Evolutionary conservation across 2,329 filamentous ascomycete genomes (phyloP), one percentile per base, ranked within the genome.

Genomic region (Fusarium fujikuroi): DNA sequence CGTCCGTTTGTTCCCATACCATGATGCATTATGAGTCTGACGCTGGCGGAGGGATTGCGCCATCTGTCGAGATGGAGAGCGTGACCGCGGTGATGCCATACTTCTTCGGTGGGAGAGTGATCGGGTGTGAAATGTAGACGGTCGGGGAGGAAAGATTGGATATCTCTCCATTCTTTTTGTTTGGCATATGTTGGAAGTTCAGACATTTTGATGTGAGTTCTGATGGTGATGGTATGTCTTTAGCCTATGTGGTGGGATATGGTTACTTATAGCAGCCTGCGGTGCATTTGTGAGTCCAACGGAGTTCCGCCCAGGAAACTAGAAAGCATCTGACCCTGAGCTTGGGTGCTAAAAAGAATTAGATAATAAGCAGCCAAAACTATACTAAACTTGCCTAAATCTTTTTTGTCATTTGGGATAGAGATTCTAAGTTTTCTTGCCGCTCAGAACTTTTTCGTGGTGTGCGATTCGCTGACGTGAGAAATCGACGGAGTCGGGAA

Each of bases 21-120:
- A 4, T 68, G 63, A 28, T 68, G 63, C 37, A 68, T 30, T 18
- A 68, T 63, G 8, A 68, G 18, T 12, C 65, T 43, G 18, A 40
- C 9, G 16, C 15, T 18, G 4, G 65, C 63, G 11, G 65, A 44
- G 10, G 63, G 42, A 2, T 62, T 68, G 4, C 36, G 54, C 63
- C 65, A 68, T 54, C 63, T 54, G 23, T 68, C 65, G 15, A 68
- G 65, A 5, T 68, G 63, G 16, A 68, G 37, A 7, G 42, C 47
- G 16, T 68, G 65, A 1, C 63, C 63, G 10, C 49, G 47, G 7
- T 68, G 63, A 30, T 68, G 32, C 63, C 65, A 68, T 9, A 63
- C 19, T 54, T 68, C 65, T 44, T 68, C 65, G 11, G 21, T 34
- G 6, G 65, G 65, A 3, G 57, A 42, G 19, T 68, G 65, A 5